phyloP scores from a whole-genome alignment of 345 rosid species.

The Lumnitzera littorea region DNA sequence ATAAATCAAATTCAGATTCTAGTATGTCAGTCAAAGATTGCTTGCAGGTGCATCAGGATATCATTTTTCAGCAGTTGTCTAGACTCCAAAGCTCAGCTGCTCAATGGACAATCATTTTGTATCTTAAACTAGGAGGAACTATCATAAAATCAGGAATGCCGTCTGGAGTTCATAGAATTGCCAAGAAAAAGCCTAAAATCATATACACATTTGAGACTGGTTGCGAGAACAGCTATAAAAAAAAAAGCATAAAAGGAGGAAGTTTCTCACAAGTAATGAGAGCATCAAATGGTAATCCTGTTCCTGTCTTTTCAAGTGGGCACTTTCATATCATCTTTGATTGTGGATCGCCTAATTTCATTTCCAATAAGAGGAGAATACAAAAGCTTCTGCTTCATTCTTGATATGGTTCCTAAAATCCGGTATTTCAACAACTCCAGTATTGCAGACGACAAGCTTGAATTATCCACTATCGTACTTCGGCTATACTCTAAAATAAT shows the following conservation, averaged over 20 bases:
- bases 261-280: slow-evolving; percentile 33
- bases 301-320: slow-evolving; percentile 29
- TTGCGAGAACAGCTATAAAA: too few species aligned
- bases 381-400: slow-evolving; percentile 22
- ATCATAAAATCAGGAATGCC: too few species aligned
- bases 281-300: neutral
- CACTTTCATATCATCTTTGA: slow-evolving; percentile 12
- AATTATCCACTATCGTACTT: slow-evolving; percentile 38
- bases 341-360: slow-evolving; percentile 5
- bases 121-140: too few species aligned
- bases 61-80: too few species aligned
- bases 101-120: too few species aligned
- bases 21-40: too few species aligned
- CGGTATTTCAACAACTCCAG: slow-evolving; percentile 35
- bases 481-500: slow-evolving; percentile 67
- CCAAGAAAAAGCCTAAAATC: too few species aligned
- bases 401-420: slow-evolving; percentile 14
- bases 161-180: too few species aligned
- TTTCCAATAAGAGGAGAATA: slow-evolving; percentile 16
- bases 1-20: too few species aligned
- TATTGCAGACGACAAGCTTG: slow-evolving; percentile 34
- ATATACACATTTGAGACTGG: too few species aligned
- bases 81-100: too few species aligned
- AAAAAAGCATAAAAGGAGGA: neutral
- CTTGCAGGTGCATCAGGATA: too few species aligned